Conservation (phyloP, 441 rosid genomes). For the Hura crepitans region DNA sequence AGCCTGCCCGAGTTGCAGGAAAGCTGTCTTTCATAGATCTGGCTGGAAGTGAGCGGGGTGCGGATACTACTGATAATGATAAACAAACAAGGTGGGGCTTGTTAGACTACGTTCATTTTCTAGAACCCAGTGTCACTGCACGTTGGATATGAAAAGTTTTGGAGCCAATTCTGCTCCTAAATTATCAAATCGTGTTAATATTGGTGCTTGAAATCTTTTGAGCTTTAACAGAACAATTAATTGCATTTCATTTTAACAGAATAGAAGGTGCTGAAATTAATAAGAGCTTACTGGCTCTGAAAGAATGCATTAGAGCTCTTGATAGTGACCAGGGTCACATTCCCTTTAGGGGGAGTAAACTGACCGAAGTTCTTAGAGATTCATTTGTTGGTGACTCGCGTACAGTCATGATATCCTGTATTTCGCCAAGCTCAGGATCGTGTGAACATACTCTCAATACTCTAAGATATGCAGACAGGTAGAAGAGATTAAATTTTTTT, state of each 20-base stretch:
- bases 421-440: conserved; percentile 92
- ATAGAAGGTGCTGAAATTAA: conserved; percentile 97
- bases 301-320: conserved; percentile 87
- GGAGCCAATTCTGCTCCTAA: not conserved
- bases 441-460: conserved; percentile 95
- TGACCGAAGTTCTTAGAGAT: conserved; percentile 92
- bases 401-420: conserved; percentile 90
- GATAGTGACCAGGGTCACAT: conserved; percentile 95
- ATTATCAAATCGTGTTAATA: conserved; percentile 5
- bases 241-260: conserved; percentile 39
- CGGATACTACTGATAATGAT: conserved; percentile 94
- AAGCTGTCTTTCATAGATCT: conserved; percentile 90
- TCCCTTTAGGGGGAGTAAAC: conserved; percentile 92
- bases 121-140: not conserved
- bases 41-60: conserved; percentile 97
- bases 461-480: conserved; percentile 91
- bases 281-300: conserved; percentile 83
- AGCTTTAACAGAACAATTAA: conserved; percentile 8
- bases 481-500: conserved; percentile 10
- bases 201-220: conserved; percentile 1
- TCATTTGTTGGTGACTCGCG: conserved; percentile 90
- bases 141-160: not conserved
- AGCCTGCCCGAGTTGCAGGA: conserved; percentile 74
- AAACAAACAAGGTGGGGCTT: conserved; percentile 74
- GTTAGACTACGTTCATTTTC: not conserved